These are phyloP conservation scores for Epichloe gansuensis DNA, from an alignment of 2,329 filamentous ascomycete species.

Conservation along the genomic window DNA sequence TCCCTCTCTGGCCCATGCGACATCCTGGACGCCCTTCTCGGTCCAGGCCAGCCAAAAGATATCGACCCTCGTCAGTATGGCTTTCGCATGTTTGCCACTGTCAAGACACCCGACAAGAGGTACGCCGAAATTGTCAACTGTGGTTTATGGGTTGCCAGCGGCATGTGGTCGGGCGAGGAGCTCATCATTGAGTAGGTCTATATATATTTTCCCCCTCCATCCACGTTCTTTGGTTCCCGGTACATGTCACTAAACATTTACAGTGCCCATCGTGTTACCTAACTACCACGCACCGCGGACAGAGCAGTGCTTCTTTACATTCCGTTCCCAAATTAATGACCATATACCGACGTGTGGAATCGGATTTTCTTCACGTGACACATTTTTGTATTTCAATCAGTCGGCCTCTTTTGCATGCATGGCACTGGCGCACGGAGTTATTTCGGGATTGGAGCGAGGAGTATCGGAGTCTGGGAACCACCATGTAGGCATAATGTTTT, in stretches of 20 bases:
- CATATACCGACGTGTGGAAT: background rate
- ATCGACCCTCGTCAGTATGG: constrained; percentile 33
- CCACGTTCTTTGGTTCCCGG: background rate
- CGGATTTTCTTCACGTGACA: background rate
- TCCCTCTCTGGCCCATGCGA: constrained; percentile 35
- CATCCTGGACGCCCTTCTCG: constrained; percentile 27
- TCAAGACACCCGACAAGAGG: constrained; percentile 37
- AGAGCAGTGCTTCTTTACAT: background rate
- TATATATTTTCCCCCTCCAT: background rate
- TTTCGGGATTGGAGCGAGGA: background rate
- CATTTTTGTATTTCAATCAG: background rate
- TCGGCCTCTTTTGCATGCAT: background rate
- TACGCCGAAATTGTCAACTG: constrained; percentile 37
- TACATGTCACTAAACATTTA: background rate
- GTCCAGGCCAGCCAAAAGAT: constrained; percentile 23
- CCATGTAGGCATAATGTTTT: background rate
- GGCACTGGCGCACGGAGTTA: background rate
- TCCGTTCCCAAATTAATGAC: no score
- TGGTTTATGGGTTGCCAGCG: constrained; percentile 37
- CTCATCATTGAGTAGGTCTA: constrained; percentile 33
- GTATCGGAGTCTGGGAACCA: background rate
- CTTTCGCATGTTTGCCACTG: constrained; percentile 36
- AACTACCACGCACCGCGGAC: background rate
- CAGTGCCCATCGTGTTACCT: constrained; percentile 7
- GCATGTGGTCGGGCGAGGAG: constrained; percentile 32